Percentiles rank a stretch among this genome's conserved stretches.
phyloP scores from a whole-genome alignment of 345 rosid species.

The Salix udensis region DNA sequence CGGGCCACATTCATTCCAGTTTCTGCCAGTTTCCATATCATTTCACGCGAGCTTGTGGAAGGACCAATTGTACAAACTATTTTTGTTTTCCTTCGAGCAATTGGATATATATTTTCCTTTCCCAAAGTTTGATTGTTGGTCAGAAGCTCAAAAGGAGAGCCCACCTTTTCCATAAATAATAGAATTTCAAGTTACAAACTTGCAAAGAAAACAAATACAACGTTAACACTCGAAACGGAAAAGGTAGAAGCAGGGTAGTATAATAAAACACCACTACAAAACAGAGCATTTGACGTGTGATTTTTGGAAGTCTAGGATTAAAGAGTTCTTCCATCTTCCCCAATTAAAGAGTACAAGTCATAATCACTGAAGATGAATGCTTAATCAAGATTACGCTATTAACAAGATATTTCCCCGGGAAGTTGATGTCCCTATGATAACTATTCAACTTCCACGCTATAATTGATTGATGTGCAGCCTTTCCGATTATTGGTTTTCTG shows the following conservation, averaged over 20 bases:
- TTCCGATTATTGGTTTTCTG: too few relatives aligned
- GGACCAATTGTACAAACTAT: conserved; percentile 96
- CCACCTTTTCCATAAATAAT: conserved; percentile 41
- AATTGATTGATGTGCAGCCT: too few relatives aligned
- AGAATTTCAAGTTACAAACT: conserved; percentile 1
- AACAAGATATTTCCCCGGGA: too few relatives aligned
- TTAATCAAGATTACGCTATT: too few relatives aligned
- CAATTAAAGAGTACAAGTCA: too few relatives aligned
- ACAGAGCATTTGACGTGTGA: neutral
- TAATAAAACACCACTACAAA: neutral
- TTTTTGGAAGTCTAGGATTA: neutral
- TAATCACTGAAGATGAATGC: too few relatives aligned
- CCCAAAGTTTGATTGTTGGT: conserved; percentile 26
- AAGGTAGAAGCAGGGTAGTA: neutral
- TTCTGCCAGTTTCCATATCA: conserved; percentile 96
- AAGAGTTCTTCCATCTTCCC: neutral
- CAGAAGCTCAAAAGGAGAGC: conserved; percentile 31
- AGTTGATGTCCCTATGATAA: too few relatives aligned
- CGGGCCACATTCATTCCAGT: conserved; percentile 95
- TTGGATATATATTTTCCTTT: conserved; percentile 25
- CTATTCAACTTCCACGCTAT: too few relatives aligned
- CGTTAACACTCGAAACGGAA: neutral
- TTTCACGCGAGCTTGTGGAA: conserved; percentile 84
- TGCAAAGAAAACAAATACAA: neutral
- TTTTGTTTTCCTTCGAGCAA: conserved; percentile 69